Evolutionary conservation across 192 early-diverging fungal genomes (phyloP), one percentile per base, ranked within the genome.

Genomic region (Backusella psychrophila): DNA sequence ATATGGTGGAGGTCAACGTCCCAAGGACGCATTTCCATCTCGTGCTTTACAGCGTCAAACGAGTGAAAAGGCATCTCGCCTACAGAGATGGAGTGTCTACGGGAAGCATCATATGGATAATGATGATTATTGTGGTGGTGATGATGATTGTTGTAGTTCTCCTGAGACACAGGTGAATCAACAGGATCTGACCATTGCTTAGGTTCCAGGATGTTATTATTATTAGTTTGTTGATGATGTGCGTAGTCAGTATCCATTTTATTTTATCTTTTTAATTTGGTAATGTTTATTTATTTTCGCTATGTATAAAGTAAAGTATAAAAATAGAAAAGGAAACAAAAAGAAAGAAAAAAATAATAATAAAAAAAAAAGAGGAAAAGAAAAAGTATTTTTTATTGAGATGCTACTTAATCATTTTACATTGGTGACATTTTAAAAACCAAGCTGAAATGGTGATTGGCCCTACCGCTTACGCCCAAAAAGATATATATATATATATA

Each of bases 11-110:
- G 52, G 23, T 75, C 65, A 75, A 35, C 14, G 7, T 66, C 26
- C 23, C 36, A 38, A 12, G 39, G 39, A 8, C 49, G 35, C 19
- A 29, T 44, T 74, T 31, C 38, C 59, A 29, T 63, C 42, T 49
- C 73, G n/a, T 44, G 46, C 31, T 56, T 42, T 26, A 39, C 6
- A 3, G 52, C 11, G 5, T 56, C 69, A 73, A 59, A 35, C 14
- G 72, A 72, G 21, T 71, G 63, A 67, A 71, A 77, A 21, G 69
- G 52, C 53, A 81, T 33, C 53, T 81, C 80, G 7, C 76, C 76
- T 26, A 81, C 80, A 34, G 80, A 49, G 1, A 81, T 69, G 0
- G 80, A 81, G 46, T 81, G 80, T 17, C 80, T 67, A 19, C 80
- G 71, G 21, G 53, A 73, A 35, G 66, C 39, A 29, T 73, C 49